Conservation (phyloP, 306 rosid genomes). For the Cucurbita pepo region DNA sequence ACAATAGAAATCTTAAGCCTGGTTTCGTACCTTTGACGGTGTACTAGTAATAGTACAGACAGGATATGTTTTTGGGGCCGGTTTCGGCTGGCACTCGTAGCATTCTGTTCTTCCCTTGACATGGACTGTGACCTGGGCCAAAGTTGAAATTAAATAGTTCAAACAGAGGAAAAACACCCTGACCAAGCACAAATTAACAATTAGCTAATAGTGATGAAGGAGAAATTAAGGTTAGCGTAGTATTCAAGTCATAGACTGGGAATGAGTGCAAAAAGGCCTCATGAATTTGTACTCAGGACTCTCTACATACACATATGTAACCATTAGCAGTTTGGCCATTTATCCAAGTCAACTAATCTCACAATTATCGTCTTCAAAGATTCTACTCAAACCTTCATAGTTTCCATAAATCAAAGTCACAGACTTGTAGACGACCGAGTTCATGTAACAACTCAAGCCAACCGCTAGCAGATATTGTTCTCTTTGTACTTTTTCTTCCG, state of each 20-base stretch:
- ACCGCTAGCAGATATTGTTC: too few species aligned
- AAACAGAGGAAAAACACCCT: constrained; percentile 9
- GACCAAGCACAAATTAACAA: background rate
- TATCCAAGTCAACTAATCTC: background rate
- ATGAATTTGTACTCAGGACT: background rate
- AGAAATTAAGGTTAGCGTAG: background rate
- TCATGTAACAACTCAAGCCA: too few species aligned
- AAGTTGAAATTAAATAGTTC: constrained; percentile 4
- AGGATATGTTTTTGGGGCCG: constrained; percentile 94
- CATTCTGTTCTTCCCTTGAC: constrained; percentile 94
- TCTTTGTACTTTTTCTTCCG: too few species aligned
- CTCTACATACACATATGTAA: background rate
- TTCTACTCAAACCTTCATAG: background rate
- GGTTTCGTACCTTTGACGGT: constrained; percentile 68
- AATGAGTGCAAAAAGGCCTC: background rate
- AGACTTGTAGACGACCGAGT: too few species aligned
- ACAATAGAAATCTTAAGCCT: background rate
- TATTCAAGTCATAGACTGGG: background rate
- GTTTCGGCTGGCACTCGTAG: constrained; percentile 97
- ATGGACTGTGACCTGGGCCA: constrained; percentile 84
- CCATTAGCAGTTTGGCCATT: background rate
- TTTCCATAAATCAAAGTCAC: too few species aligned
- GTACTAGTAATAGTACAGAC: constrained; percentile 97
- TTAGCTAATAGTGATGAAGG: background rate
- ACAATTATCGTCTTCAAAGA: background rate